Evolutionary conservation across 2,329 filamentous ascomycete species (phyloP), one percentile per base, ranked within the genome.

Genomic region (Orbilia oligospora): DNA sequence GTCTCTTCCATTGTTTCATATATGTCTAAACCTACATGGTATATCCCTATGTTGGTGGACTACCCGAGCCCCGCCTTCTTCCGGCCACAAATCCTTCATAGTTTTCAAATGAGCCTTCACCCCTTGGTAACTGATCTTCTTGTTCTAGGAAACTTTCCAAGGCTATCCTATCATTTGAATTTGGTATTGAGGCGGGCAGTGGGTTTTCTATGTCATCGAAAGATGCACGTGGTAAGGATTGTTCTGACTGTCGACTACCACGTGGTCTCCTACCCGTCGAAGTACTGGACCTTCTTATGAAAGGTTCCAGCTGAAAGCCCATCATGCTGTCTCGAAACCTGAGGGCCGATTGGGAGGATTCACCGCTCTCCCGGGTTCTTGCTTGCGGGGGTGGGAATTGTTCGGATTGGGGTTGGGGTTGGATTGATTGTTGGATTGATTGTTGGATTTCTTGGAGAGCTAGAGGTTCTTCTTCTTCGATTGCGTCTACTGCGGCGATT

Each of bases 131-230:
- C 18, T 24, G n/a, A n/a, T 61, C 56, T 44, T 61, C 56, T 22
- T 10, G 16, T 14, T 61, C 36, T 41, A 61, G 22, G 5, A 44
- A 10, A 61, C 44, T n/a, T n/a, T 41, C 36, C 20, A 61, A 44
- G 5, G 56, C 56, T 8, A 6, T 0, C 9, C 36, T 16, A 61
- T 44, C 18, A n/a, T 61, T 61, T 44, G n/a, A 1, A 10, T 61
- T 61, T 8, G 33, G 16, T 2, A 16, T 3, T 38, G 5, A 1
- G 6, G 36, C 10, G 6, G 36, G 33, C 2, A 1, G 33, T 16
- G 56, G 56, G 56, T 61, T 30, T 44, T 61, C 56, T 10, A 61
- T 24, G 20, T 36, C 56, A 4, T 61, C 36, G 5, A 61, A 22
- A 5, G 56, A 24, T 44, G 56, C 9, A 12, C 16, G 18, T n/a